Evolutionary conservation across 352 stramenopile genomes (phyloP), one percentile per base, ranked within the genome.

Genomic region (Phytophthora crassamura): DNA sequence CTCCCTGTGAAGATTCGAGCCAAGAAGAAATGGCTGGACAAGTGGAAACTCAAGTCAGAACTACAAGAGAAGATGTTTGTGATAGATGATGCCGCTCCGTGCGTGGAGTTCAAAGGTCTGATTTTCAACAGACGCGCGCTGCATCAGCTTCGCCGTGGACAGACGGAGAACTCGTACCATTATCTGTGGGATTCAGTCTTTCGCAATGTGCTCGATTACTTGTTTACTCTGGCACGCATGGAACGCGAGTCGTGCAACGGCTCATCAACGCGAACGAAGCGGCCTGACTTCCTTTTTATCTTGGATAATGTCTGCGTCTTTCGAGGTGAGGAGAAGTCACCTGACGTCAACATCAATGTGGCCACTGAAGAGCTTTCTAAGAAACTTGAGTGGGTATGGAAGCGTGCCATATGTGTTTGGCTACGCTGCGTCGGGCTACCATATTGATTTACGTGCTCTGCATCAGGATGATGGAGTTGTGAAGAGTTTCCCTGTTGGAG

Each of bases 291-390:
- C 15, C 41, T 58, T 5, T 63, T 58, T 48, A 34, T 46, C 6
- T 52, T 68, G 18, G 30, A 68, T 47, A 43, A 47, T 36, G 42
- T 68, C 55, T 68, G 60, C 18, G 45, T 68, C 32, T 56, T 58
- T 56, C 51, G 60, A 38, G 51, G 51, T 22, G 60, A 62, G 45
- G 60, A 63, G 30, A 34, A 41, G 22, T 35, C 36, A 47, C 60
- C 51, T 52, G 35, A 52, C 57, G 60, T 53, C 18, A 57, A 25
- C 36, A 52, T 68, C 35, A 33, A 15, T 15, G 51, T 58, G 20
- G 6, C 60, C 1, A 18, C 1, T 12, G 50, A 43, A 14, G 32
- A 68, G 32, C 51, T 63, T 52, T 14, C 42, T 39, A 45, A 28
- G 28, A 62, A 62, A 38, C 45, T 68, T 28, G 35, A 36, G 33